Percentiles rank a stretch among this genome's conserved stretches.
Evolutionary conservation across 139 green algal species (phyloP).

Genomic region (Klebsormidium nitens): DNA sequence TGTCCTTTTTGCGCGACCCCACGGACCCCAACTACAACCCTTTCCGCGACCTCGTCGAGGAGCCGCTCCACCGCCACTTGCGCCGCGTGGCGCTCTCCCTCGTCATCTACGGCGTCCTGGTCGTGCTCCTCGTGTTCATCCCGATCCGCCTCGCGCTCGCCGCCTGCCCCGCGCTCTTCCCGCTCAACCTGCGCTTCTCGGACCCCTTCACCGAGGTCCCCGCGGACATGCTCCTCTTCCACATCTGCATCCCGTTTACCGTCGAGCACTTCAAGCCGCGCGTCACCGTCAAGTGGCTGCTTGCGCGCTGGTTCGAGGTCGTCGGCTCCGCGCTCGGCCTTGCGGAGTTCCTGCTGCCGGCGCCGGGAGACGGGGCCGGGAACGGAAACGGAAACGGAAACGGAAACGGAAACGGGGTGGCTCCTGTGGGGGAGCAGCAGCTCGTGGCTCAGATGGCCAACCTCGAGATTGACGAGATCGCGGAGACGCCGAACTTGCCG

Average conservation of each 20-base stretch:
- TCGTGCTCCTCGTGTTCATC: constrained; percentile 41
- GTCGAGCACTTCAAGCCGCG: constrained; percentile 39
- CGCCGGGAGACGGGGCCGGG: not conserved
- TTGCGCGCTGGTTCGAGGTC: constrained; percentile 15
- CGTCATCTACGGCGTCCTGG: constrained; percentile 40
- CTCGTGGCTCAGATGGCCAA: too few species aligned
- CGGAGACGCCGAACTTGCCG: too few species aligned
- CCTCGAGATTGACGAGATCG: too few species aligned
- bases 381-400: not conserved
- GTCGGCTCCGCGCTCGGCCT: constrained; percentile 8
- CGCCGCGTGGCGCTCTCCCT: constrained; percentile 31
- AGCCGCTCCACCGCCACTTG: constrained; percentile 37
- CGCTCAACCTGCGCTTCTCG: constrained; percentile 39
- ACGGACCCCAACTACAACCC: constrained; percentile 44
- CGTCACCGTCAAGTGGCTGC: constrained; percentile 14
- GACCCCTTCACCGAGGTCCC: constrained; percentile 33
- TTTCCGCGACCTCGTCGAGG: constrained; percentile 41
- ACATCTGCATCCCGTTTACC: constrained; percentile 38
- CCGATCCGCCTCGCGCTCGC: constrained; percentile 20
- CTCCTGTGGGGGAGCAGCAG: not conserved
- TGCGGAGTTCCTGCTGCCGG: constrained; percentile 8
- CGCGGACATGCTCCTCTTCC: constrained; percentile 38
- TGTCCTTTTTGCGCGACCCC: constrained; percentile 39
- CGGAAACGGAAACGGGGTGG: not conserved
- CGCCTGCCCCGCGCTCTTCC: constrained; percentile 30